Base-by-base conservation (phyloP, 2,329 filamentous ascomycete species). In the Colletotrichum limetticola region DNA sequence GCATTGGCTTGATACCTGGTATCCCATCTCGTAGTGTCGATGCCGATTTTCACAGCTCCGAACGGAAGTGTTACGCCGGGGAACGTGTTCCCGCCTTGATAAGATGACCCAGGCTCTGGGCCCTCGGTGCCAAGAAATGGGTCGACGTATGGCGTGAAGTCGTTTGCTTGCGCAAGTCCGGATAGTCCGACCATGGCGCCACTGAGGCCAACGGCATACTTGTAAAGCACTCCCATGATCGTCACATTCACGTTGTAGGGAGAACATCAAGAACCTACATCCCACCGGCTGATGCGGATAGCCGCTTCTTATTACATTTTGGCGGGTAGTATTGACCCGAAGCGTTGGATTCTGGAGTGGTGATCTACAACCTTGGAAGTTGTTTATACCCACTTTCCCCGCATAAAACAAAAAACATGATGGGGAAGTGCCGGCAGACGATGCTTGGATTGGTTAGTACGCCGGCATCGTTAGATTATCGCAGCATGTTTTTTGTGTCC, bases 71-170 rank as follows among this genome's bases (percentile, higher is more conserved):
- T 80, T 8, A 81, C 84, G 8, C 85, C 85, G 1, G 84, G 83
- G 58, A 86, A 86, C 42, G 84, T 81, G 75, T 86, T 84, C 0
- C 85, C 85, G 24, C 83, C 83, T 66, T 84, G 83, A 68, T 83
- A 86, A 0, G 84, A 83, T 14, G 82, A 81, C 9, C 85, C 85
- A 4, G 83, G 81, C 4, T 82, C 79, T 0, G 84, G 83, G 0
- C 86, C 86, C 74, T 86, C 83, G 14, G 85, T 83, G 1, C 86
- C 86, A 58, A 88, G 86, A 67, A 89, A 86, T 0, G 83, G 85
- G 72, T 88, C 86, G 8, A 89, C 86, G 46, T 76, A 56, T 4
- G 58, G 46, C n/a, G 66, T 72, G 24, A 57, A 72, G 16, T 72
- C 70, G 22, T 56, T 72, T 19, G 68, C 68, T 16, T 66, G 53